Evolutionary conservation across 2,329 filamentous ascomycete species (phyloP), one percentile per base, ranked within the genome.

Genomic region (Lachnellula occidentalis): DNA sequence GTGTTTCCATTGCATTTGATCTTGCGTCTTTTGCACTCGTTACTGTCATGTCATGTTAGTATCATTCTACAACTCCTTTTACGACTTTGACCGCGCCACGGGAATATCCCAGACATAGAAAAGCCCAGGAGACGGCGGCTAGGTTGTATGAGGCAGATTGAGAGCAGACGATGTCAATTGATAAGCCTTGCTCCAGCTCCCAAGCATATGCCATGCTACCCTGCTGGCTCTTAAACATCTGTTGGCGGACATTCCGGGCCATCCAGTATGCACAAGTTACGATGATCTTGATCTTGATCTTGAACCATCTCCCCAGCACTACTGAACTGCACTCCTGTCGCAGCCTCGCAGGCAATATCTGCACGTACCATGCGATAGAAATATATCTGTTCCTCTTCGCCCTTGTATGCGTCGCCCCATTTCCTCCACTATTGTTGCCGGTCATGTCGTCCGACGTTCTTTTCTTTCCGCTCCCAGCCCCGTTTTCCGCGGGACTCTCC

Each of bases 1-100:
- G 78, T 80, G 62, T 87, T 81, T 57, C 86, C 86, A 69, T 87
- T 88, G 71, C 85, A 88, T 69, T 88, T 88, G 65, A 88, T 83
- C 70, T 88, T 88, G 55, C 85, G 81, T n/a, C 85, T 76, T 64
- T 88, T 88, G 70, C 85, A 88, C 67, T 88, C 85, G 65, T 87
- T 88, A 63, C 85, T 66, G 21, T 49, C 45, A 34, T 19, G 5
- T 36, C 12, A 14, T 22, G 47, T 59, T 34, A 58, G 59, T 43
- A 34, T 31, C 2, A 22, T 39, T 49, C 17, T 39, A 8, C 34
- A 39, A 21, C 8, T 19, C 9, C 19, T 36, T 48, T 14, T 48
- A 41, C 17, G 37, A 19, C 5, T 14, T 43, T 19, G 21, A 15
- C 17, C 41, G 34, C 21, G 34, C 47, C 34, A 11, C 31, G 47